Conservation (phyloP, 1,284 basidiomycete species). For the Athelia psychrophila region DNA sequence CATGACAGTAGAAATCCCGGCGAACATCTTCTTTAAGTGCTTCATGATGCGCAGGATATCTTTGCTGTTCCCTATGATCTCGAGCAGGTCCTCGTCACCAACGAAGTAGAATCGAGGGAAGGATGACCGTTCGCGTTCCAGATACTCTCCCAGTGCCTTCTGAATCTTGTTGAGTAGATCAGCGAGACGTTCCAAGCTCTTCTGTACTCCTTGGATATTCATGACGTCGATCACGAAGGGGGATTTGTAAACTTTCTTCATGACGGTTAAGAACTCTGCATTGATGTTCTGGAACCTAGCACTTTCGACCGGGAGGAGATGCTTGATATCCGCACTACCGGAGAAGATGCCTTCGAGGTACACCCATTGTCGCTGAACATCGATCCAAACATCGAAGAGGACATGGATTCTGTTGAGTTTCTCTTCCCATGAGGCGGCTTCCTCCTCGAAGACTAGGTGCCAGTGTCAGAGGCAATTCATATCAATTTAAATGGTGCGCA, state of each 20-base stretch:
- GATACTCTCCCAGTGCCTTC: conserved; percentile 98
- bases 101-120: conserved; percentile 99
- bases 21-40: conserved; percentile 99
- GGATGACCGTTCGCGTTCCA: conserved; percentile 94
- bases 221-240: conserved; percentile 97
- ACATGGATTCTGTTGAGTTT: conserved; percentile 95
- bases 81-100: conserved; percentile 97
- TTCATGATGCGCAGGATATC: conserved; percentile 98
- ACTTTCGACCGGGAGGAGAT: conserved; percentile 95
- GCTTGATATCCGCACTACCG: conserved; percentile 98
- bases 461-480: not conserved
- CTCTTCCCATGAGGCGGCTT: conserved; percentile 92
- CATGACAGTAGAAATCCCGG: conserved; percentile 88
- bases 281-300: conserved; percentile 99
- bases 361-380: conserved; percentile 99
- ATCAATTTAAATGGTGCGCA: conserved; percentile 23
- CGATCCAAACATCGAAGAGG: conserved; percentile 98
- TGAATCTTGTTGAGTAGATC: conserved; percentile 98
- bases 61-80: conserved; percentile 99
- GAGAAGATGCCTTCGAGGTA: conserved; percentile 99
- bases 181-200: conserved; percentile 94
- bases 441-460: conserved; percentile 84
- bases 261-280: conserved; percentile 95
- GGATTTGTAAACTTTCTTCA: conserved; percentile 99
- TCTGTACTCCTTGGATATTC: conserved; percentile 95